Evolutionary conservation across 2,329 filamentous ascomycete species (phyloP), one percentile per base, ranked within the genome.

Genomic region (Colletotrichum tanaceti): DNA sequence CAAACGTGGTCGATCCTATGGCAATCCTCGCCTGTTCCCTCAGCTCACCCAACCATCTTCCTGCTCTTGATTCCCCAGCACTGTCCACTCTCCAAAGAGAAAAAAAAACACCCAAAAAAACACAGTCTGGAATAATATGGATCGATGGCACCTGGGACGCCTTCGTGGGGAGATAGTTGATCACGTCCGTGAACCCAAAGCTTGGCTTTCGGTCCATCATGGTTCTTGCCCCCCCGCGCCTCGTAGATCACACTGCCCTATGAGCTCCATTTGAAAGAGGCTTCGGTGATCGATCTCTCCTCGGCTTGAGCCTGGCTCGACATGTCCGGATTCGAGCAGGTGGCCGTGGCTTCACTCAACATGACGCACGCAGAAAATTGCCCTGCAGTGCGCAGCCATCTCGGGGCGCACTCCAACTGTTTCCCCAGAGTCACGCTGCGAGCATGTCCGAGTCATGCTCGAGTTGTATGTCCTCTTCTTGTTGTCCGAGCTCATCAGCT

Each of bases 1-100:
- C 41, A 59, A 68, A 47, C 52, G 41, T 43, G 11, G 64, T 28
- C 58, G 64, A 67, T 67, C 64, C 44, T 46, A 47, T 63, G 65
- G 46, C 39, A 64, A 64, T 64, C 65, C 59, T 65, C 63, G 50
- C 63, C 47, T 55, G 63, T 44, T 20, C 14, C 14, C 50, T n/a
- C 32, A 18, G 18, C 11, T 38, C 22, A 22, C 11, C 50, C 58
- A 55, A 38, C 38, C 35, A 22, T 54, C 20, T 46, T 43, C 28
- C 24, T 16, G 39, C 20, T 13, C 32, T 16, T 13, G 10, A 10
- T 43, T 55, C 38, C n/a, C 6, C 24, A 55, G 49, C 43, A 59
- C 35, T 57, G 43, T 52, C 50, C 55, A 61, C 63, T 60, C 35
- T 61, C 20, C 16, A 47, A 7, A 28, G 46, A 47, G 60, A 28